Base-by-base conservation (phyloP, 805 yeast genomes). In the Zygotorulaspora sp. region DNA sequence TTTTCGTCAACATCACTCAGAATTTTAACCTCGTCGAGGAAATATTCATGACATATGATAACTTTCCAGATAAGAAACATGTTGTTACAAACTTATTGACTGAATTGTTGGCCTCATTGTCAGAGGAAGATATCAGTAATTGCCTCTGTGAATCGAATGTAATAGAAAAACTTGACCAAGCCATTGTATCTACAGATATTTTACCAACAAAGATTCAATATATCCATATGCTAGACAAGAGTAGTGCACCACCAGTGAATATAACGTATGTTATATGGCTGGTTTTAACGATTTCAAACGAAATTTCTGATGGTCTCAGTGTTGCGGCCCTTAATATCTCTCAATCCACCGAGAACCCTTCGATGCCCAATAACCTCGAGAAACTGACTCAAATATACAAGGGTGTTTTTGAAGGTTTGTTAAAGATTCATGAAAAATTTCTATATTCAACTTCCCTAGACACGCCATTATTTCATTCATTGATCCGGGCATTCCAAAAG, bases 161-260 rank as follows among this genome's bases (percentile, higher is more conserved):
- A 1, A 64, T 72, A 6, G 63, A 47, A 22, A 46, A 41, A 26
- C 41, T 53, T 32, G 59, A 56, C 17, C 32, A 45, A 35, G 52
- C 61, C 3, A 55, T 66, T 0, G 61, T 80, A 19, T 68, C 78
- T 0, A 55, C 59, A 11, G 59, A 65, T 3, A 57, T 57, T 8
- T 73, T 84, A 0, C 53, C 66, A 2, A 60, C 73, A 32, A 75
- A 77, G 47, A 67, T 80, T 0, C 64, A 78, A 10, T 72, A 78
- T 40, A 67, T 89, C 20, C 96, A 90, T 39, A 74, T 80, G 36
- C 68, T 92, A 16, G 97, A 90, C 55, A 88, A 88, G 52, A 49
- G 66, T 0, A 94, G 84, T 18, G 80, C 96, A 0, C 96, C 96
- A 0, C 52, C 67, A 1, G 63, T 71, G 2, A 84, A 92, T 2